A percentile compares a stretch with the other conserved stretches of the same genome.
Evolutionary conservation across 495 filamentous ascomycete species (phyloP).

Genomic region (Penicillium verhagenii): DNA sequence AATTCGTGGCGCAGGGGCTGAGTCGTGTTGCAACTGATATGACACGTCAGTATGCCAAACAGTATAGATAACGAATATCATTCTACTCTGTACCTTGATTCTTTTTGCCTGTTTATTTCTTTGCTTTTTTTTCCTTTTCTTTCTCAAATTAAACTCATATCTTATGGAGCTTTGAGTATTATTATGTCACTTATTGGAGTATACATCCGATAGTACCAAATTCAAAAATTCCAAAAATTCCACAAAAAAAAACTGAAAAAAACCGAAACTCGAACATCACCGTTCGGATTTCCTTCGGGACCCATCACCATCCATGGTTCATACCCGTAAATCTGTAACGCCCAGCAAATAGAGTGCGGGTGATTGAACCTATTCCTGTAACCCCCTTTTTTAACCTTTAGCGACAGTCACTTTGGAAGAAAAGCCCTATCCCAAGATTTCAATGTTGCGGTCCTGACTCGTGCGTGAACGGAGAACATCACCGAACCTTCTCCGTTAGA

Average conservation of each 20-base stretch:
- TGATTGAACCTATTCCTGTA: slow-evolving; percentile 1
- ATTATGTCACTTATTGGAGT: no score
- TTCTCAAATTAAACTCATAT: background rate
- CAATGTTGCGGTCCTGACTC: no score
- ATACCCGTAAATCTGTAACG: slow-evolving; percentile 9
- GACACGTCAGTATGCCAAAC: slow-evolving; percentile 9
- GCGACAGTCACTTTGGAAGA: background rate
- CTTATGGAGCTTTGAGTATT: no score
- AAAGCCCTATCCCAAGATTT: slow-evolving; percentile 1
- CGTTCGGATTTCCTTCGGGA: slow-evolving; percentile 13
- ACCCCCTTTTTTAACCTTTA: background rate
- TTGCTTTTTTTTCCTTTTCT: background rate
- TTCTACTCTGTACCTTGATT: no score
- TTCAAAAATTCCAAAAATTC: no score
- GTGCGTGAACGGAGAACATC: background rate
- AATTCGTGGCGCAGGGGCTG: slow-evolving; percentile 13
- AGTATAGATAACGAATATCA: slow-evolving; percentile 7
- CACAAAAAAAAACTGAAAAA: no score
- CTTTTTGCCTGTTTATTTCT: no score
- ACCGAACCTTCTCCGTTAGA: background rate
- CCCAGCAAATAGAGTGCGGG: slow-evolving; percentile 10
- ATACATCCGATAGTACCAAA: background rate
- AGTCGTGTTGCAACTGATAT: slow-evolving; percentile 10
- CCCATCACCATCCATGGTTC: slow-evolving; percentile 21
- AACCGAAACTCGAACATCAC: no score